Evolutionary conservation across 768 basidiomycete genomes (phyloP), one percentile per base, ranked within the genome.

Genomic region (Boletus subparvulus): DNA sequence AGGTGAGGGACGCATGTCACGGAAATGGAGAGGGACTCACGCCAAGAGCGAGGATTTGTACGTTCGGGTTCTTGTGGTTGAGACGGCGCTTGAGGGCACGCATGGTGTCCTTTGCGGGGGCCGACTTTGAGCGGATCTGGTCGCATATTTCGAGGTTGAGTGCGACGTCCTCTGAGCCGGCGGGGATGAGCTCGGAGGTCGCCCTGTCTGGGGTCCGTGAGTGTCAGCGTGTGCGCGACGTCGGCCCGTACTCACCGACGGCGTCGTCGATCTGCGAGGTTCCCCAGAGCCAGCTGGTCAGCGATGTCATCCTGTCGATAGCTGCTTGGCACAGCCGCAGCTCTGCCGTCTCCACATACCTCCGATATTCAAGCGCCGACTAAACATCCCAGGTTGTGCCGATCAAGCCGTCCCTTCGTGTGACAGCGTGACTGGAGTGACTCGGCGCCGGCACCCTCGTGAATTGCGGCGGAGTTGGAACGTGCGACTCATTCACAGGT

Each of bases 121-220:
- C 87, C 41, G 89, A 84, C 77, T 96, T 95, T 7, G 92, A 92
- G 52, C 94, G 85, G 69, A 99, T 94, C 73, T 95, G 89, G 74
- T 99, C 97, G 62, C 93, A 94, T 78, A 98, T 92, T 71, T 98
- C 94, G 56, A 99, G 89, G 65, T 90, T 90, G 61, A 94, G 80
- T 10, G 94, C 92, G 39, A 98, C 94, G 72, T 98, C 93, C 70
- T 95, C 92, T 50, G 84, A 76, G 28, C 89, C 90, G 46, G 84
- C 80, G 39, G 94, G 92, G 51, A 93, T 74, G 26, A 93, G 79
- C 71, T 94, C 92, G 4, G 93, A 94, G 16, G 94, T 97, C n/a
- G 92, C 91, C 75, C 91, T 94, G 78, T 94, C 94, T 96, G 74
- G 35, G 17, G 56, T 44, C 89, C 71, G 53, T 26, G 30, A 33